phyloP scores from a whole-genome alignment of 108 stramenopile genomes.

The Seminavis robusta region DNA sequence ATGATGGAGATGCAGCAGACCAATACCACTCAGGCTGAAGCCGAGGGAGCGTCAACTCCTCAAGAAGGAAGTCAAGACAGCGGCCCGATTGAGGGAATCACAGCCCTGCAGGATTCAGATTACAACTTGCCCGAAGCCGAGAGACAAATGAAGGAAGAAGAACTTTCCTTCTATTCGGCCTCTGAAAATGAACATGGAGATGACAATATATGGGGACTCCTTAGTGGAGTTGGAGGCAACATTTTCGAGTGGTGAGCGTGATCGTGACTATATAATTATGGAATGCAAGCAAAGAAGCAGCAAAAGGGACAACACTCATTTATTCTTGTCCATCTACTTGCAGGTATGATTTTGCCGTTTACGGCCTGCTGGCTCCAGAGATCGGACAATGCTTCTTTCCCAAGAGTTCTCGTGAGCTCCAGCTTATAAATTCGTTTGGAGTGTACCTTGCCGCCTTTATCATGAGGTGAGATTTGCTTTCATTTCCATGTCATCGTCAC shows the following conservation, averaged over 20 bases:
- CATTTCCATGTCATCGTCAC: no score
- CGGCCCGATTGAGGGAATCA: no score
- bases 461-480: slow-evolving; percentile 46
- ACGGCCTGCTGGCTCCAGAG: slow-evolving; percentile 75
- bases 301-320: no score
- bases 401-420: slow-evolving; percentile 41
- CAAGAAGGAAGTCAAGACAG: no score
- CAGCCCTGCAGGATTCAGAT: no score
- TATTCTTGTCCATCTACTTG: background rate
- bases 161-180: slow-evolving; percentile 47
- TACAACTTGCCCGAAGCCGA: slow-evolving; percentile 26
- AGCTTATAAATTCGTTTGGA: slow-evolving; percentile 72
- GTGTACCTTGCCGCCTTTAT: slow-evolving; percentile 89
- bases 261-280: background rate
- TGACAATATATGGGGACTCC: slow-evolving; percentile 72
- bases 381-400: slow-evolving; percentile 80
- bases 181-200: slow-evolving; percentile 55
- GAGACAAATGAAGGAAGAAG: slow-evolving; percentile 43
- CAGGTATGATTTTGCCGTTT: slow-evolving; percentile 90
- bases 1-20: background rate
- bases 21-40: background rate
- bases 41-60: no score
- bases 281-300: no score
- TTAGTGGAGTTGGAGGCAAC: slow-evolving; percentile 64
- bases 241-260: slow-evolving; percentile 65